Evolutionary conservation across 768 basidiomycete species (phyloP), one percentile per base, ranked within the genome.

Genomic region (Collybia mongolica): DNA sequence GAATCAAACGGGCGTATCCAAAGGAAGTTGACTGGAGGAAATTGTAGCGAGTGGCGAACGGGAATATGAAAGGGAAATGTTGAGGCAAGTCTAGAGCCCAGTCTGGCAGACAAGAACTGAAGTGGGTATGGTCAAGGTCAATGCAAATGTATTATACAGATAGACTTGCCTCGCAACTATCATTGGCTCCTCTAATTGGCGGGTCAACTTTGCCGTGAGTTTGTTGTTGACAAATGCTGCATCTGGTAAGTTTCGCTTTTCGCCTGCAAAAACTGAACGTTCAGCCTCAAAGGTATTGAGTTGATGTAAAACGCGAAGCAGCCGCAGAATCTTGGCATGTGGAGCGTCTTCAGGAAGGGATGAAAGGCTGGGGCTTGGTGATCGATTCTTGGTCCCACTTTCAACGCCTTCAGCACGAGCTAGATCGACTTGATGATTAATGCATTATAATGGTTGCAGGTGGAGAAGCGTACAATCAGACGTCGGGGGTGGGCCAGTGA

Each of bases 1-100:
- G 73, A 55, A 99, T 95, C 14, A 98, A 80, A 14, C 97, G 89
- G 0, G 93, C 93, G 65, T 98, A 98, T 44, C 97, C 97, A 59
- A 98, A 98, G 1, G 96, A 95, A 0, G 96, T 97, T 2, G 93
- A 96, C 68, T 98, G 95, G 6, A 99, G 74, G 80, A 98, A 98
- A 58, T 90, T 89, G 71, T 94, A 98, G 26, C 97, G 91, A 11
- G 95, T 97, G 18, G 95, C 89, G 69, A 99, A 98, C 0, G 97
- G 97, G 80, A 99, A 98, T 8, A 99, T 80, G 84, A 99, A 99
- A 0, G 96, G 90, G 80, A 97, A 99, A 60, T 94, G 88, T 60
- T 92, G 92, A 1, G 95, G 94, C 5, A 99, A 79, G 65, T 98
- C 96, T 39, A 94, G 72, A 0, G 96, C 91, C 97, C 97, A 99